Evolutionary conservation across 2,329 filamentous ascomycete genomes (phyloP), one percentile per base, ranked within the genome.

Genomic region (Talaromyces piceae): DNA sequence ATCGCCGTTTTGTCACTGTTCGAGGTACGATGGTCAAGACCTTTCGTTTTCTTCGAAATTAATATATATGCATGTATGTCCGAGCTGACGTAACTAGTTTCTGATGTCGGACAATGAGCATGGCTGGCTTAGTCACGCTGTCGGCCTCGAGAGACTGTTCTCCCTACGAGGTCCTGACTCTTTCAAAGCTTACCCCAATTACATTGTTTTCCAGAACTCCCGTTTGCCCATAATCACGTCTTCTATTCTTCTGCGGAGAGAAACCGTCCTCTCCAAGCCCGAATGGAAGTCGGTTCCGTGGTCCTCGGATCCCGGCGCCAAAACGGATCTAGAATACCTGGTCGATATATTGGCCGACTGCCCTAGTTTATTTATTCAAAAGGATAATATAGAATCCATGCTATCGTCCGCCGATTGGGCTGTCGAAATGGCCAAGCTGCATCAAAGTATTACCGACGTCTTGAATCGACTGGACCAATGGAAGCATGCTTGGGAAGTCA

Each of bases 41-140:
- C 47, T 8, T 18, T 30, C 44, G 1, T 20, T 27, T 37, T 37
- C 9, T 11, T 2, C 20, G 1, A 5, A 1, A 20, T 23, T 4
- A 9, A 11, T 33, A 25, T 8, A 27, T 26, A 7, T 23, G 7
- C 20, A n/a, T 43, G 18, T 16, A 4, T 13, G 18, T 23, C 16
- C 41, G 13, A 11, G 45, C 25, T 22, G 12, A 2, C 11, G 20
- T 23, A 4, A 37, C 13, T 20, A 52, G 50, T 47, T 48, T 13
- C 45, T 52, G 7, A 48, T 52, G 45, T 52, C 50, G 3, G 50
- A 52, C 8, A 28, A 20, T 39, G 33, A 52, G 13, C 12, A 52
- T n/a, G 50, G 50, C 7, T 52, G 50, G 50, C 45, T 52, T 13
- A 52, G 45, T 9, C 50, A 52, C 28, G 18, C 37, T 4, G 39